These are phyloP conservation scores for Torulaspora quercuum DNA, from an alignment of 805 yeast species.

Conservation along the genomic window DNA sequence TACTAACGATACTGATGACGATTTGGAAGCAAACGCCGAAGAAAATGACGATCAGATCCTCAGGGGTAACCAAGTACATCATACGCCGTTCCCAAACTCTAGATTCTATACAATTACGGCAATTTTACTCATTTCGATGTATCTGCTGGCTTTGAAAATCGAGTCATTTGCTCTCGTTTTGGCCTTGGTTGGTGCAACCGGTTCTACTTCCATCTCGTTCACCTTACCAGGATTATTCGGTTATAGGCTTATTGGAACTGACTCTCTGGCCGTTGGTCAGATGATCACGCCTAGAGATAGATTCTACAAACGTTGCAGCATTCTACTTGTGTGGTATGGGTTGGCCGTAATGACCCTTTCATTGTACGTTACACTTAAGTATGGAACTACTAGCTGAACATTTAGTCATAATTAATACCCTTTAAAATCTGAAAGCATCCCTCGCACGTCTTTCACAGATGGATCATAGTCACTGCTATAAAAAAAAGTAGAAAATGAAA, in stretches of 20 bases:
- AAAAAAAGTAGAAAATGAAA: no score
- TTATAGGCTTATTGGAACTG: conserved; percentile 55
- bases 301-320: conserved; percentile 44
- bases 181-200: conserved; percentile 89
- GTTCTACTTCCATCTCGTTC: conserved; percentile 87
- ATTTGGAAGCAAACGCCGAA: conserved; percentile 10
- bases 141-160: conserved; percentile 61
- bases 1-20: conserved; percentile 6
- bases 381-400: conserved; percentile 10
- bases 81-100: conserved; percentile 21
- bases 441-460: no score
- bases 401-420: neutral
- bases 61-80: conserved; percentile 15
- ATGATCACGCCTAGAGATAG: conserved; percentile 31
- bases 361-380: conserved; percentile 39
- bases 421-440: neutral
- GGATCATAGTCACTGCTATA: no score
- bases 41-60: conserved; percentile 9
- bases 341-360: conserved; percentile 67
- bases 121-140: conserved; percentile 48
- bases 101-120: conserved; percentile 42
- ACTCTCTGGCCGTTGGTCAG: conserved; percentile 30
- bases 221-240: conserved; percentile 88
- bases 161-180: conserved; percentile 75
- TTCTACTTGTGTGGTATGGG: conserved; percentile 66